Evolutionary conservation across 495 filamentous ascomycete species (phyloP).

Genomic region (Hypoxylon lenormandii): DNA sequence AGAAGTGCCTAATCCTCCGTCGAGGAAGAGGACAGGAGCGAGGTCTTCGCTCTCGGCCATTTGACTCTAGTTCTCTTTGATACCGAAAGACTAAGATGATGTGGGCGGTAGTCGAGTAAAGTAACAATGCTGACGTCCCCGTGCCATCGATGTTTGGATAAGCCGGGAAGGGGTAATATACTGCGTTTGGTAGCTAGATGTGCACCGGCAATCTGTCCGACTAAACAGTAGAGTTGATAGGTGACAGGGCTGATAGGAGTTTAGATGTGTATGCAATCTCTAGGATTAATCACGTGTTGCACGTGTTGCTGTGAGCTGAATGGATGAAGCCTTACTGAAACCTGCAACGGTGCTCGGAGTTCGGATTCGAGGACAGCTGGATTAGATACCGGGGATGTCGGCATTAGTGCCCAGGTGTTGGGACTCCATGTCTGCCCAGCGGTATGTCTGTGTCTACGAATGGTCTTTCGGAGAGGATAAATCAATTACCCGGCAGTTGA

Average conservation of each 20-base stretch:
- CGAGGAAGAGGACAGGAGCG: conserved; percentile 64
- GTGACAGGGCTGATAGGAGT: not conserved
- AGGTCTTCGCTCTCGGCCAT: conserved; percentile 15
- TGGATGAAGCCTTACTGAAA: too few relatives aligned
- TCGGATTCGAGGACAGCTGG: not conserved
- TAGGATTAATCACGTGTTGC: too few relatives aligned
- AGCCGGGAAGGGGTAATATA: too few relatives aligned
- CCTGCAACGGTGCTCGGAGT: too few relatives aligned
- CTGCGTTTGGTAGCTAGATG: too few relatives aligned
- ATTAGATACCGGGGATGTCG: conserved; percentile 27
- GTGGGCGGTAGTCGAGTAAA: not conserved
- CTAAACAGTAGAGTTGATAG: not conserved
- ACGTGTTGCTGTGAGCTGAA: conserved; percentile 1
- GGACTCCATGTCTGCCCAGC: too few relatives aligned
- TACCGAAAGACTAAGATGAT: not conserved
- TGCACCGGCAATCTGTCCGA: too few relatives aligned
- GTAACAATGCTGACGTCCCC: too few relatives aligned
- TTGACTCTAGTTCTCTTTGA: not conserved
- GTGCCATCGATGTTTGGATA: too few relatives aligned
- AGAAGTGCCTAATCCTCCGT: conserved; percentile 75
- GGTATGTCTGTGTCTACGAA: too few relatives aligned
- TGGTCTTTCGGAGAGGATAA: conserved; percentile 16
- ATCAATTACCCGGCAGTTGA: conserved; percentile 14
- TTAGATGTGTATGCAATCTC: too few relatives aligned
- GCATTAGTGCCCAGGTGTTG: conserved; percentile 4